Evolutionary conservation across 306 rosid genomes (phyloP).

Genomic region (Pueraria montana): DNA sequence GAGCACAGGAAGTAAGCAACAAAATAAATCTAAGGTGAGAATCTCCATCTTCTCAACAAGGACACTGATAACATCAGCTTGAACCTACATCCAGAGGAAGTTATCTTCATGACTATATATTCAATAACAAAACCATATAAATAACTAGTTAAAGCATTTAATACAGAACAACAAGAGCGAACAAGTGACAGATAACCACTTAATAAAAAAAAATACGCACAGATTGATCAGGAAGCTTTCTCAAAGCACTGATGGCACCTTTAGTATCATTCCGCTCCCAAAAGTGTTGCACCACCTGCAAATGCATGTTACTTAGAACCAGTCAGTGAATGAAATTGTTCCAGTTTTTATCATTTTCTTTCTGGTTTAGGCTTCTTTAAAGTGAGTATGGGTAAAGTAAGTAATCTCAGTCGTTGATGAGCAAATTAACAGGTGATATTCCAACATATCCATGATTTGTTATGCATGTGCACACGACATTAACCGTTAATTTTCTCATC

Average conservation of each 20-base stretch:
- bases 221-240: constrained; percentile 80
- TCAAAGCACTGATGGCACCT: constrained; percentile 80
- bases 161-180: constrained; percentile 20
- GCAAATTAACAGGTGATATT: not conserved
- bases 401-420: not conserved
- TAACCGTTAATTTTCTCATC: not conserved
- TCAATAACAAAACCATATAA: constrained; percentile 17
- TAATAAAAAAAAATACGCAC: constrained; percentile 59
- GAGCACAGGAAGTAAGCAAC: constrained; percentile 82
- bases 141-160: constrained; percentile 5
- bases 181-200: not conserved
- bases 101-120: constrained; percentile 35
- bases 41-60: constrained; percentile 74
- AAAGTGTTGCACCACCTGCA: constrained; percentile 88
- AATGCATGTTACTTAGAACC: constrained; percentile 30
- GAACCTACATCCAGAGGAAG: constrained; percentile 66
- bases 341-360: constrained; percentile 27
- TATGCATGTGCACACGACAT: not conserved
- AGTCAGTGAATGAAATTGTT: not conserved
- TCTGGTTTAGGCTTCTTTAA: not conserved
- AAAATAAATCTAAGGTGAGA: constrained; percentile 72
- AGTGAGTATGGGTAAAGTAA: not conserved
- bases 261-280: constrained; percentile 76
- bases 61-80: constrained; percentile 81
- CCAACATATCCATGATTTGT: too few species aligned